A percentile compares a stretch with the other conserved stretches of the same genome.
These are phyloP conservation scores for Pseudofabraea citricarpa DNA, from an alignment of 2,329 filamentous ascomycete genomes.

Conservation along the genomic window DNA sequence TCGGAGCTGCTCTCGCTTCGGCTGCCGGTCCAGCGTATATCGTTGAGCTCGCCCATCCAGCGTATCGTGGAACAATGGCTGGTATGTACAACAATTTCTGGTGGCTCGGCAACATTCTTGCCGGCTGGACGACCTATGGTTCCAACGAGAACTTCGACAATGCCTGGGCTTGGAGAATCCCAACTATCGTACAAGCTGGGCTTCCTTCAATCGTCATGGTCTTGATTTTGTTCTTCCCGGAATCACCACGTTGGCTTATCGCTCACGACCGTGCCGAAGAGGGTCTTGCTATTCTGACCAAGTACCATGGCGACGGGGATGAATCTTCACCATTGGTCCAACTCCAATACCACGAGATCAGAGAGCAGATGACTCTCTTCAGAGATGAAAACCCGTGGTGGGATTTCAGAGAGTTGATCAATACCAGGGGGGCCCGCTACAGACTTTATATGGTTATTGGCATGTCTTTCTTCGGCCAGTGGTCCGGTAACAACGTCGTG, in stretches of 20 bases:
- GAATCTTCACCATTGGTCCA: constrained; percentile 45
- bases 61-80: constrained; percentile 55
- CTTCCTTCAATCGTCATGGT: constrained; percentile 41
- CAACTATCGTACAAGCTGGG: constrained; percentile 47
- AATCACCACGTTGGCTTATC: constrained; percentile 51
- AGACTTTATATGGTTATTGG: constrained; percentile 44
- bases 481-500: constrained; percentile 39
- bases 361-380: constrained; percentile 42
- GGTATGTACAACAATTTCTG: constrained; percentile 46
- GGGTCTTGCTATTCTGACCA: constrained; percentile 48
- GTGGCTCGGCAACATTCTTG: constrained; percentile 48
- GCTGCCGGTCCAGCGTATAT: constrained; percentile 59
- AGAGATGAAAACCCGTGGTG: constrained; percentile 54
- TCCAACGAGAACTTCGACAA: constrained; percentile 32
- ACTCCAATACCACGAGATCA: constrained; percentile 52
- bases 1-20: constrained; percentile 54
- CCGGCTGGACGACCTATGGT: constrained; percentile 46
- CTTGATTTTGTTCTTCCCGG: constrained; percentile 45
- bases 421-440: constrained; percentile 42
- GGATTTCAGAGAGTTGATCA: constrained; percentile 51
- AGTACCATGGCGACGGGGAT: constrained; percentile 54
- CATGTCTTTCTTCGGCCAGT: constrained; percentile 49
- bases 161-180: constrained; percentile 53
- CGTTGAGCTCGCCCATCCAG: constrained; percentile 58
- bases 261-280: constrained; percentile 50